Base-by-base conservation (phyloP, 257 asterid species). In the Lantana camara region DNA sequence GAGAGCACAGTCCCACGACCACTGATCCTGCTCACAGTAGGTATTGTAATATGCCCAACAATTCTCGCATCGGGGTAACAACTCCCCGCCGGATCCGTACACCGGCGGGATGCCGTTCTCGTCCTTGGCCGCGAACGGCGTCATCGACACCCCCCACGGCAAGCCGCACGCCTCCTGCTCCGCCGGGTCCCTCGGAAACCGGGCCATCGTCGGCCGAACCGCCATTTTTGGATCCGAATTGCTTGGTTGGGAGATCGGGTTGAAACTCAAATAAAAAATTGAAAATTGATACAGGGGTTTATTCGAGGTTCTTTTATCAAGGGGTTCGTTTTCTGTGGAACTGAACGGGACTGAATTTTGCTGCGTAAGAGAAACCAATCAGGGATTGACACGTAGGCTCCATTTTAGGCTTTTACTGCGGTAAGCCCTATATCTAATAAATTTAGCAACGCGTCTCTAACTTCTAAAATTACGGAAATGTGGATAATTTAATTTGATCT, bases 21-120 rank as follows among this genome's bases (percentile, higher is more conserved):
- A 93, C 77, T 93, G 99, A 50, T 93, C 99, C 80, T 73, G 97
- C 20, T 90, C 96, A 66, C 99, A 93, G 71, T 76, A 93, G 37
- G 95, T 84, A 46, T 90, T 93, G 73, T 87, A 93, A 75, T 93
- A 90, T 1, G 86, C 95, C 95, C 95, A 93, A 67, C 99, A 93
- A 72, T 93, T 90, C 87, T 93, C 99, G 73, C 99, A 93, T 52
- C 99, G 80, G 9, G 97, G 95, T 66, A 93, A 50, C 60, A 77
- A 49, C 60, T 90, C 80, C 15, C 97, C 97, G 65, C 83, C 94
- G 63, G 95, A 85, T 76, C 99, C 99, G 85, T 79, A 93, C 75
- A 76, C 87, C 72, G 97, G 96, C 30, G 95, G 83, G 57, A 74
- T 69, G 14, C 82, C 90, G 68, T 80, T 85, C 84, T 94, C 99